These are phyloP conservation scores for Lycium barbarum DNA, from an alignment of 257 asterid genomes.

Conservation along the genomic window DNA sequence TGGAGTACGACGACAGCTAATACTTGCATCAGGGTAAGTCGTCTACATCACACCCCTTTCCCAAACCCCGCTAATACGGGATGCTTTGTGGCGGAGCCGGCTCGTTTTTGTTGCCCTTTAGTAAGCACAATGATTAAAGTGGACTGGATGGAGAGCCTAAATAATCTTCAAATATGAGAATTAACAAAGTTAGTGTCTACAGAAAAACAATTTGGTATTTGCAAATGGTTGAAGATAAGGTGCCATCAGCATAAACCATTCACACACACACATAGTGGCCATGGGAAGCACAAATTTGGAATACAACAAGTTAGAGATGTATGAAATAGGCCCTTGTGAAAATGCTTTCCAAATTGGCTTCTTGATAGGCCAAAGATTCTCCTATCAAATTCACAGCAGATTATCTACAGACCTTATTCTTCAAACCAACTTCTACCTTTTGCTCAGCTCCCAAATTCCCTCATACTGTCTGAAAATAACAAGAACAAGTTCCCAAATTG, in stretches of 20 bases:
- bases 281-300: conserved; percentile 34
- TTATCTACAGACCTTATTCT: conserved; percentile 68
- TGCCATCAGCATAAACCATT: conserved; percentile 16
- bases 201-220: no score
- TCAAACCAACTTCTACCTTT: conserved; percentile 79
- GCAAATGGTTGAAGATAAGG: conserved; percentile 24
- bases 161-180: no score
- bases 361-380: conserved; percentile 67
- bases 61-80: no score
- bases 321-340: conserved; percentile 76
- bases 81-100: no score
- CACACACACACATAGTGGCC: not conserved
- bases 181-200: no score
- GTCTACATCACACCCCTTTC: no score
- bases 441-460: conserved; percentile 57
- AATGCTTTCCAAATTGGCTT: conserved; percentile 63
- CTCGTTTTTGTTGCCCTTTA: no score
- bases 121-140: no score
- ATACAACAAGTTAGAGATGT: conserved; percentile 45
- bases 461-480: conserved; percentile 49
- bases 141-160: no score
- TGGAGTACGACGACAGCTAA: no score
- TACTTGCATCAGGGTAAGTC: no score
- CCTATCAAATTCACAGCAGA: conserved; percentile 61
- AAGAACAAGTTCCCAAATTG: conserved; percentile 28